These are phyloP conservation scores for Syncephalastrum monosporum DNA, from an alignment of 371 early-diverging fungal species.

Conservation along the genomic window DNA sequence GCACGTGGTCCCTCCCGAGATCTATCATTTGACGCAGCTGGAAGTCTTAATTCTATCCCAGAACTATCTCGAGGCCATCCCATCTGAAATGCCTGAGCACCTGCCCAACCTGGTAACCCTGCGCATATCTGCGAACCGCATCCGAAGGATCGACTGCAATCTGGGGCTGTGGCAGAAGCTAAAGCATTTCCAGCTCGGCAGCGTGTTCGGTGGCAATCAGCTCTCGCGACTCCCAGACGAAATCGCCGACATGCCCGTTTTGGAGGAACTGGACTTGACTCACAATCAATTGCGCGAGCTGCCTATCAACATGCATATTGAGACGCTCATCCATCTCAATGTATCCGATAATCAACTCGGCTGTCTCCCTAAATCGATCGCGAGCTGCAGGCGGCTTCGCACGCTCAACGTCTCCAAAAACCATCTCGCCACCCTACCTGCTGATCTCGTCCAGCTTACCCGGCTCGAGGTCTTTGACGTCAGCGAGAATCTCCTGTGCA, in stretches of 20 bases:
- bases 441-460: constrained; percentile 50
- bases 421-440: constrained; percentile 58
- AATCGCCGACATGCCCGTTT: constrained; percentile 40
- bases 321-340: constrained; percentile 33
- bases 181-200: constrained; percentile 57
- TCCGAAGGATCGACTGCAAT: constrained; percentile 41
- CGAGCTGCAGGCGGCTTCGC: constrained; percentile 37
- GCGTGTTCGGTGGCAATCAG: constrained; percentile 60
- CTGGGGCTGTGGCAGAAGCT: constrained; percentile 45
- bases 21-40: constrained; percentile 44
- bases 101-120: constrained; percentile 50
- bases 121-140: constrained; percentile 51
- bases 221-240: constrained; percentile 45
- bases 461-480: constrained; percentile 60
- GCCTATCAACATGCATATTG: constrained; percentile 39
- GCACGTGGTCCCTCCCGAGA: constrained; percentile 46
- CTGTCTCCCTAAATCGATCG: constrained; percentile 59
- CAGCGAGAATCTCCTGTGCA: constrained; percentile 59
- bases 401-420: constrained; percentile 57
- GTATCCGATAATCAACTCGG: constrained; percentile 58
- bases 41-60: constrained; percentile 57
- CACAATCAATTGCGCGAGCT: constrained; percentile 50
- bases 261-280: constrained; percentile 57
- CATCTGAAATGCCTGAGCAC: constrained; percentile 37
- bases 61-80: constrained; percentile 47